phyloP scores from a whole-genome alignment of 148 eudicot genomes.

The Vaccinium macrocarpon region DNA sequence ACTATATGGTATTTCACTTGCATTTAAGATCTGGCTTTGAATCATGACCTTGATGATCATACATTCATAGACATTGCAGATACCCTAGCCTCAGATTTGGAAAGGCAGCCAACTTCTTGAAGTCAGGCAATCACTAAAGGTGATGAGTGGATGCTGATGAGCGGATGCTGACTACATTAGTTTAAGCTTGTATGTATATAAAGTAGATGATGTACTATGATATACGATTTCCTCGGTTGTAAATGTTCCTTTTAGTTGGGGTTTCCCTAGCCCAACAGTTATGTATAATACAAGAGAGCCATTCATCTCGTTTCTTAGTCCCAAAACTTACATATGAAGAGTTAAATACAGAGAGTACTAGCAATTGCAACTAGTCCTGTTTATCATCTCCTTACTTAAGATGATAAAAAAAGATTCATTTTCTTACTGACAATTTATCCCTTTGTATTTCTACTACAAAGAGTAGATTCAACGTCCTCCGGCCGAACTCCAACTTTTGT shows the following conservation, averaged over 20 bases:
- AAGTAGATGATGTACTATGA: neutral
- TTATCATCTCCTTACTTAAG: too few species aligned
- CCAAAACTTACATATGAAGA: too few species aligned
- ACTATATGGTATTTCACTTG: neutral
- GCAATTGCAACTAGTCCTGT: too few species aligned
- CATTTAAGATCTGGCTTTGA: neutral
- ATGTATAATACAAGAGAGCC: neutral
- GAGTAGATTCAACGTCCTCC: too few species aligned
- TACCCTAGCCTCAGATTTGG: neutral
- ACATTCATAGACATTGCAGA: constrained; percentile 9
- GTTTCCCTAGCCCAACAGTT: neutral
- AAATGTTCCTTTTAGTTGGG: neutral
- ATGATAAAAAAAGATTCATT: too few species aligned
- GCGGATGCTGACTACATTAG: neutral
- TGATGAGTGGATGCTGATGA: neutral
- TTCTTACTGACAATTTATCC: too few species aligned
- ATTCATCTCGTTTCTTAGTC: too few species aligned
- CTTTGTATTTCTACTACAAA: too few species aligned
- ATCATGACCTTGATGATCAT: neutral
- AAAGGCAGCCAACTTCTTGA: neutral
- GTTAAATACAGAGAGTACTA: too few species aligned
- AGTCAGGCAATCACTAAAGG: neutral
- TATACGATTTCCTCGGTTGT: neutral
- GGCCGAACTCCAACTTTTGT: too few species aligned
- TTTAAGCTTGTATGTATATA: neutral